These are phyloP conservation scores for Lentinula edodes DNA, from an alignment of 768 basidiomycete genomes.

Conservation along the genomic window DNA sequence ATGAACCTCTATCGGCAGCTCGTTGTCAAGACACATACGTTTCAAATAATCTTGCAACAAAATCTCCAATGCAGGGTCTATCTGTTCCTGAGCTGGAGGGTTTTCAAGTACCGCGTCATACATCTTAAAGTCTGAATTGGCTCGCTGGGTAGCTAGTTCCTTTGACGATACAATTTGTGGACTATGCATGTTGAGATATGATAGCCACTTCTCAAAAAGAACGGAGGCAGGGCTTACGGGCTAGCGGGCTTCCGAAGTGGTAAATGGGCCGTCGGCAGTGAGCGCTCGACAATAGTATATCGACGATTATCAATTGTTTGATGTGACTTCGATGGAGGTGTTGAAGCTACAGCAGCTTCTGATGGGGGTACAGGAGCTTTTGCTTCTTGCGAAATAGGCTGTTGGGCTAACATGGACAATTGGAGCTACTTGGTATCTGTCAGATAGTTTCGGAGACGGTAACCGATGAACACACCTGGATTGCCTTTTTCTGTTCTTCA, in stretches of 20 bases:
- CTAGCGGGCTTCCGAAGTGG: constrained; percentile 20
- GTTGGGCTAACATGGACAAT: constrained; percentile 48
- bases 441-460: not conserved
- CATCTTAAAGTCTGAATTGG: constrained; percentile 49
- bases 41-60: constrained; percentile 72
- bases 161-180: constrained; percentile 52
- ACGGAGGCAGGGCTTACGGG: constrained; percentile 29
- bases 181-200: constrained; percentile 23
- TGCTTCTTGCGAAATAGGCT: constrained; percentile 17
- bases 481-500: constrained; percentile 44
- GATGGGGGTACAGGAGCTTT: constrained; percentile 8
- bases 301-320: not conserved
- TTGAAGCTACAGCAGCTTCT: not conserved
- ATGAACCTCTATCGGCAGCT: too few species aligned
- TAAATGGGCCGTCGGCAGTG: not conserved
- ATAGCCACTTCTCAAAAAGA: not conserved
- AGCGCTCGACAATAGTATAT: not conserved
- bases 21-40: constrained; percentile 29
- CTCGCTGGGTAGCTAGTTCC: constrained; percentile 30
- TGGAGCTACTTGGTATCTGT: constrained; percentile 36
- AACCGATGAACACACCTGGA: constrained; percentile 62
- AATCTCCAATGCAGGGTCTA: constrained; percentile 66
- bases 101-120: constrained; percentile 61
- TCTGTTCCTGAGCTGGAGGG: constrained; percentile 17
- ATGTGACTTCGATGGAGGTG: not conserved